A percentile compares a stretch with the other conserved stretches of the same genome.
These are phyloP conservation scores for Curvularia lunata DNA, from an alignment of 2,329 filamentous ascomycete genomes.

Conservation along the genomic window DNA sequence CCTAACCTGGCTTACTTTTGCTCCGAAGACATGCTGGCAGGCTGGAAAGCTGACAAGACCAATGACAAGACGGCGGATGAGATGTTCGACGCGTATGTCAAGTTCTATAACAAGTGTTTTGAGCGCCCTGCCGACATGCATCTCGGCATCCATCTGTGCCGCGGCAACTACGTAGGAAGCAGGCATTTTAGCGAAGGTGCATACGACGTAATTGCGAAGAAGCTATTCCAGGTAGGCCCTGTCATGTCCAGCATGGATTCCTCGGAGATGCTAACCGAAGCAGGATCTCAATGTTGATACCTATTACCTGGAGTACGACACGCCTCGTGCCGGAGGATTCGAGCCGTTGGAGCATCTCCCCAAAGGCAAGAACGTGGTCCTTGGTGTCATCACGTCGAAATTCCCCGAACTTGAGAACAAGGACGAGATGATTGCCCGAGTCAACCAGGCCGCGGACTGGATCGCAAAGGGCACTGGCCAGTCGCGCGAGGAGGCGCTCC, in stretches of 20 bases:
- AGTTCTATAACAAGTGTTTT: conserved; percentile 76
- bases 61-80: conserved; percentile 73
- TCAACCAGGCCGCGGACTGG: conserved; percentile 64
- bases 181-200: conserved; percentile 57
- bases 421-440: conserved; percentile 55
- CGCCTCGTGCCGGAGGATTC: conserved; percentile 56
- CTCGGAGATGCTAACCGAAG: conserved; percentile 6
- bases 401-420: conserved; percentile 55
- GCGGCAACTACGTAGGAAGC: conserved; percentile 56
- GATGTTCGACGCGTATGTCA: conserved; percentile 76
- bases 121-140: conserved; percentile 71
- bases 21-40: conserved; percentile 47
- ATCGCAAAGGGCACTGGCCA: conserved; percentile 72
- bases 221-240: conserved; percentile 46
- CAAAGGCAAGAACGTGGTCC: conserved; percentile 55
- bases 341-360: conserved; percentile 55
- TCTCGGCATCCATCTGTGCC: conserved; percentile 76
- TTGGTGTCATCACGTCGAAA: conserved; percentile 56
- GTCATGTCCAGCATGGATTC: background rate
- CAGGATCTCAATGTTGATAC: conserved; percentile 50
- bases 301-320: conserved; percentile 56
- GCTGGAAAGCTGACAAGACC: conserved; percentile 63
- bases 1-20: conserved; percentile 56
- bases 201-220: conserved; percentile 56
- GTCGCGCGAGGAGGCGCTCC: conserved; percentile 69